Conservation (phyloP, 108 stramenopile genomes). For the Nitzschia putrida region DNA sequence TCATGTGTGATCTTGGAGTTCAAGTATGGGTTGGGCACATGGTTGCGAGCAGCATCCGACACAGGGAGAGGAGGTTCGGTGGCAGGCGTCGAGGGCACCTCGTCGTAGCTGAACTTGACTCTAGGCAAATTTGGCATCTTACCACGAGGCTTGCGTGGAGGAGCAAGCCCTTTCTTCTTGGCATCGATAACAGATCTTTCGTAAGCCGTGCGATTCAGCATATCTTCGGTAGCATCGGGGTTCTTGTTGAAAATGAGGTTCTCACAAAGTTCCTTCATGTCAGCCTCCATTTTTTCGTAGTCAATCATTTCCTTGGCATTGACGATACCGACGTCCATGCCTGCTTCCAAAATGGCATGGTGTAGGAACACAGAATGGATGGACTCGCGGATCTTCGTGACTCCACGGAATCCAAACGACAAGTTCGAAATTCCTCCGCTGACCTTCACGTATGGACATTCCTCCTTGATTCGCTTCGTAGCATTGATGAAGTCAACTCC, state of each 20-base stretch:
- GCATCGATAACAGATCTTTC: slow-evolving; percentile 49
- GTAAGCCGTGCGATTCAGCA: slow-evolving; percentile 64
- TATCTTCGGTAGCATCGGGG: slow-evolving; percentile 89
- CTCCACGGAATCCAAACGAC: slow-evolving; percentile 97
- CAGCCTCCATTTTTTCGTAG: slow-evolving; percentile 81
- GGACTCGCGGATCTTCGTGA: slow-evolving; percentile 95
- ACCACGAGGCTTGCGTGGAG: slow-evolving; percentile 61
- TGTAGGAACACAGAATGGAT: slow-evolving; percentile 98
- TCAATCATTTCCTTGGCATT: slow-evolving; percentile 93
- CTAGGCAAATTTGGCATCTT: slow-evolving; percentile 47
- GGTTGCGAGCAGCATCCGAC: slow-evolving; percentile 82
- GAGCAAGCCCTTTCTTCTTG: slow-evolving; percentile 78
- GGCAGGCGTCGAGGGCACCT: slow-evolving; percentile 66
- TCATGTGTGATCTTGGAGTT: slow-evolving; percentile 77
- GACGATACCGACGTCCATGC: slow-evolving; percentile 99
- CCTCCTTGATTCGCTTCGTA: slow-evolving; percentile 91
- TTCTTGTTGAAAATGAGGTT: slow-evolving; percentile 86
- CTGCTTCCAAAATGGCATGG: slow-evolving; percentile 89
- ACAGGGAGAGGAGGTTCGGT: slow-evolving; percentile 87
- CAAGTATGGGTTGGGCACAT: slow-evolving; percentile 81
- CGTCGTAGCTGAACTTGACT: slow-evolving; percentile 78
- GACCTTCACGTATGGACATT: slow-evolving; percentile 95
- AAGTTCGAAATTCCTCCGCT: slow-evolving; percentile 98
- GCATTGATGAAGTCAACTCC: slow-evolving; percentile 98
- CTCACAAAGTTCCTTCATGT: slow-evolving; percentile 79